Percentiles rank a stretch among this genome's conserved stretches.
phyloP scores from a whole-genome alignment of 495 filamentous ascomycete genomes.

The Talaromyces stipitatus region DNA sequence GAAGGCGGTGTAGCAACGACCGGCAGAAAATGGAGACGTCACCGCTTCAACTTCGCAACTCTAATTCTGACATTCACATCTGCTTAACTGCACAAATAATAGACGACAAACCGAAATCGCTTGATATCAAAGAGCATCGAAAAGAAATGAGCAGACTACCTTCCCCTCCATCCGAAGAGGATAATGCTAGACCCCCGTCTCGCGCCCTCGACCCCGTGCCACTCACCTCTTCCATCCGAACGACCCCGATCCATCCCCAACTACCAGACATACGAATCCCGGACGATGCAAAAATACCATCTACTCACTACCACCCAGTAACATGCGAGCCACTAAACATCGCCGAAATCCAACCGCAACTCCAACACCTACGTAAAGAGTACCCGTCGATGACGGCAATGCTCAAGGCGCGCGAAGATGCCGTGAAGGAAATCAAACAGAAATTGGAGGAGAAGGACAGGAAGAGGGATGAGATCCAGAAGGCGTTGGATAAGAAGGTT shows the following conservation, averaged over 20 bases:
- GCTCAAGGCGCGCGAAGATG: conserved; percentile 31
- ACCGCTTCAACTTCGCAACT: not conserved
- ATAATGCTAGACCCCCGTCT: not conserved
- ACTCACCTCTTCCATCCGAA: conserved; percentile 29
- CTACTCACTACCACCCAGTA: conserved; percentile 30
- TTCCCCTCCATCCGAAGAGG: conserved; percentile 27
- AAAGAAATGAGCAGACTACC: conserved; percentile 18
- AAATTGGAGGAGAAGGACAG: conserved; percentile 30
- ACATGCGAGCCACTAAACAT: conserved; percentile 29
- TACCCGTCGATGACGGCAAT: conserved; percentile 29
- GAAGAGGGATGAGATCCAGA: conserved; percentile 35
- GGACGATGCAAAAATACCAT: conserved; percentile 17
- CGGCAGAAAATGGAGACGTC: conserved; percentile 12
- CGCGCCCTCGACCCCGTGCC: conserved; percentile 15
- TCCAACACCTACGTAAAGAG: conserved; percentile 32
- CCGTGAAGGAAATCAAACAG: conserved; percentile 31
- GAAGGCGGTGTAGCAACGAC: conserved; percentile 6
- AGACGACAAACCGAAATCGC: no score
- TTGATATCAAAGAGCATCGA: not conserved
- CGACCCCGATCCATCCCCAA: conserved; percentile 33
- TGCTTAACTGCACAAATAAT: not conserved
- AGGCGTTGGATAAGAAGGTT: conserved; percentile 37
- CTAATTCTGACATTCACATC: not conserved
- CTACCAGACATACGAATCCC: conserved; percentile 34
- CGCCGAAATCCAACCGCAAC: conserved; percentile 19